Base-by-base conservation (phyloP, 257 asterid species). In the Salvia splendens region DNA sequence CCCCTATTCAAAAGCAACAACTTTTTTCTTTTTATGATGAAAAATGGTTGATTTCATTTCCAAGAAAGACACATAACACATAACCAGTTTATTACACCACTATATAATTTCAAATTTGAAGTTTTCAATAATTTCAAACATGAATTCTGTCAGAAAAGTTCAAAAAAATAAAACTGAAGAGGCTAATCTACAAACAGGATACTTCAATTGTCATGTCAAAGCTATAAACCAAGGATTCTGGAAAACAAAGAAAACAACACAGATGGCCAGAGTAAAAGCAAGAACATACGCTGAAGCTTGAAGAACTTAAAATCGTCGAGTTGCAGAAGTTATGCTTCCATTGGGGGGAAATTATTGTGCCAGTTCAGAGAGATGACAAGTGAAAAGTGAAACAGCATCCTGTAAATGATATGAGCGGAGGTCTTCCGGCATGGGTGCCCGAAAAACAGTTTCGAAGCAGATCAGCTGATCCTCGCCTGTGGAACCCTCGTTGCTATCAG, bases 391-490 rank as follows among this genome's bases (percentile, higher is more conserved):
- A 36, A 79, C 83, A 8, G 96, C 92, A 41, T 88, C 97, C 81
- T 89, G 91, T 74, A 93, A 78, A 79, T 88, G 91, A 85, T 73
- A 75, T 1, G 95, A 78, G 4, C 90, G 91, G 10, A 82, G 79
- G 74, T 88, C 95, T 74, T 91, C 93, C 1, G 99, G 86, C 53
- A 94, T 35, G 15, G 97, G 98, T 24, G 88, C 94, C 63, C 73
- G 78, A 65, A 84, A 91, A 66, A 86, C 80, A 17, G 96, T 77
- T 58, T 79, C 69, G 10, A 82, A 94, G 80, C 96, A 86, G 70
- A 77, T 84, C 46, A 86, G 77, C 72, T 88, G 97, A 49, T 45
- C 80, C 73, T 94, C 96, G 8, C 75, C 70, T 5, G 83, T 48
- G 4, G 82, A 72, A 40, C 82, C 77, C 67, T 78, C 89, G 4